phyloP scores from a whole-genome alignment of 495 filamentous ascomycete species.

The Bathelium albidoporum region DNA sequence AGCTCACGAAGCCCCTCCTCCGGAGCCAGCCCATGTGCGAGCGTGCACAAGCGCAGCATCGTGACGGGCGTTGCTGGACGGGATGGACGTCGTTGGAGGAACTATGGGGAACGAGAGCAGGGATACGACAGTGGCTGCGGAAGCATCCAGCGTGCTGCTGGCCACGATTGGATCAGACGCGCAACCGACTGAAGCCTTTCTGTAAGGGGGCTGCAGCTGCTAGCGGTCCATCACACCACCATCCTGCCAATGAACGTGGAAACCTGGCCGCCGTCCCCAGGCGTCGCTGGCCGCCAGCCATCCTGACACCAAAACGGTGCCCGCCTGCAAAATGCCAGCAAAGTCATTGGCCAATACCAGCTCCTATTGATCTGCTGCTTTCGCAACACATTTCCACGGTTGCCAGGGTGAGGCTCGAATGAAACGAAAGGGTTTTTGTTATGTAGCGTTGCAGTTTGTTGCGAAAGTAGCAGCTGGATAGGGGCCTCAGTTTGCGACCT shows the following conservation, averaged over 20 bases:
- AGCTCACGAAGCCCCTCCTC: not conserved
- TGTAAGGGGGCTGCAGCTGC: not conserved
- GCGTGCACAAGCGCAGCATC: constrained; percentile 1
- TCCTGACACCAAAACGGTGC: too few relatives aligned
- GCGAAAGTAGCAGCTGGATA: too few relatives aligned
- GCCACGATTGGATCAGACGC: not conserved
- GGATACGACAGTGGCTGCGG: not conserved
- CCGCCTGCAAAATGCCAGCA: too few relatives aligned
- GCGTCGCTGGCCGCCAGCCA: too few relatives aligned
- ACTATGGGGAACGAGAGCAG: constrained; percentile 1
- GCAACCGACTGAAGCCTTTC: not conserved
- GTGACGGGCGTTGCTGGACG: not conserved
- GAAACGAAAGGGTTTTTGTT: too few relatives aligned
- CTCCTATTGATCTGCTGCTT: too few relatives aligned
- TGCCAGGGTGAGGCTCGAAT: too few relatives aligned
- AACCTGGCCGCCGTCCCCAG: not conserved
- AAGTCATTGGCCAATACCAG: too few relatives aligned
- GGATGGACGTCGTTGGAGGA: not conserved
- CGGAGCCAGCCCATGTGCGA: not conserved
- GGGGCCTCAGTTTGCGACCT: too few relatives aligned
- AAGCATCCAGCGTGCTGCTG: not conserved
- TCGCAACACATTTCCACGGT: too few relatives aligned
- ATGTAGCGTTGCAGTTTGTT: too few relatives aligned
- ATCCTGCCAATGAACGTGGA: constrained; percentile 1
- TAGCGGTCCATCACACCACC: not conserved